Evolutionary conservation across 805 yeast genomes (phyloP), one percentile per base, ranked within the genome.

Genomic region (Kodamaea kaohsiungensis): DNA sequence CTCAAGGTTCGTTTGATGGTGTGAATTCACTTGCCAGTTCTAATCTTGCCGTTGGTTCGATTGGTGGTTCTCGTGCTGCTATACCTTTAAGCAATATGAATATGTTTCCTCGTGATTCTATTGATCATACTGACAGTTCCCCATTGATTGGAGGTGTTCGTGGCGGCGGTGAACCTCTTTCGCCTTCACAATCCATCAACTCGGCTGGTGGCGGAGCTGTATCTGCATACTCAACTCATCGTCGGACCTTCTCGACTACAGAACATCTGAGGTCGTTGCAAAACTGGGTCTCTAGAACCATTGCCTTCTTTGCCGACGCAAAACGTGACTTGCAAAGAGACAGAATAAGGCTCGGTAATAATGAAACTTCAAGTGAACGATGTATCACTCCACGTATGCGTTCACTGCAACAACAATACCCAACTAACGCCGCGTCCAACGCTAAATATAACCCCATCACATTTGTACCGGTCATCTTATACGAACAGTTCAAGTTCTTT

Each of bases 401-500:
- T 62, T 61, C 58, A 63, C 67, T 71, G 59, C 17, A 40, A 13
- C 49, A 69, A 52, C 53, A 57, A 33, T 79, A 67, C 56, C 59
- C 59, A 1, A 39, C 90, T 10, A 95, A 95, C 68, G 89, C 95
- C 6, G 82, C 95, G 12, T 89, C 96, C 47, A 95, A 95, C 70
- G 98, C 99, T 18, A 93, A 92, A 71, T 95, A 95, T 72, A 89
- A 89, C 62, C 89, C 95, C 1, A 67, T 91, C 38, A 85, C 96
- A 1, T 95, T 95, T 64, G 72, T 95, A 8, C 99, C 99, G 2
- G 79, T 90, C 43, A 85, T 95, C 52, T 79, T 95, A 30, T 96
- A 89, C 69, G 97, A 93, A 68, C 99, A 95, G 76, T 95, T 95
- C 84, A 91, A 92, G 74, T 93, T 95, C 69, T 95, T 95, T 72